Percentiles rank a stretch among this genome's conserved stretches.
Evolutionary conservation across 306 rosid species (phyloP).

Genomic region (Purshia tridentata): DNA sequence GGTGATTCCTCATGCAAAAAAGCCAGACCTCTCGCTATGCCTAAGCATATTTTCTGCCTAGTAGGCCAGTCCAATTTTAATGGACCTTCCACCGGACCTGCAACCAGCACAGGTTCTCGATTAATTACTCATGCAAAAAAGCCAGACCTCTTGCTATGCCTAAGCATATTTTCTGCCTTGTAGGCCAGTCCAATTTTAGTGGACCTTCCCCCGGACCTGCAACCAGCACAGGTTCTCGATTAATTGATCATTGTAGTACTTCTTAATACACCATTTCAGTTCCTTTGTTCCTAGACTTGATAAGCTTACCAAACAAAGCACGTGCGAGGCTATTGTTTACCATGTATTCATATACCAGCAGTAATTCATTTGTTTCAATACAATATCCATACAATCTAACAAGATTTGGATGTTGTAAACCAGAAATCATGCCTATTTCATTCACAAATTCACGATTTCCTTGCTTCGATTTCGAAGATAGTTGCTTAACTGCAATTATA

Average conservation of each 20-base stretch:
- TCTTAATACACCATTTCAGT: background rate
- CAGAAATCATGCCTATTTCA: slow-evolving; percentile 63
- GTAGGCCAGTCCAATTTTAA: slow-evolving; percentile 54
- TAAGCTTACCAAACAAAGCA: slow-evolving; percentile 56
- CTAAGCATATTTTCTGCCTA: slow-evolving; percentile 55
- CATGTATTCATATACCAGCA: slow-evolving; percentile 62
- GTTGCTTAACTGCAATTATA: slow-evolving; percentile 57
- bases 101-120: background rate
- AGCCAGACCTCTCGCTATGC: slow-evolving; percentile 58
- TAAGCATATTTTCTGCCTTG: slow-evolving; percentile 53
- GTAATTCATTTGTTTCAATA: slow-evolving; percentile 48
- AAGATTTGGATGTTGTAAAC: slow-evolving; percentile 62
- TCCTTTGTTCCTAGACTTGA: background rate
- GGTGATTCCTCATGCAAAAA: slow-evolving; percentile 57
- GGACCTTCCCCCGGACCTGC: slow-evolving; percentile 12
- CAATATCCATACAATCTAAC: slow-evolving; percentile 63
- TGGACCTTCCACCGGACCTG: slow-evolving; percentile 13
- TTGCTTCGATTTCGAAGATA: slow-evolving; percentile 54
- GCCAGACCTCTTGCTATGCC: slow-evolving; percentile 62
- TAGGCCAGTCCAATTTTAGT: slow-evolving; percentile 52
- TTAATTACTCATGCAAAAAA: slow-evolving; percentile 41
- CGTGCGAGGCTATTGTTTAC: slow-evolving; percentile 55
- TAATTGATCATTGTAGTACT: background rate
- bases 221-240: background rate
- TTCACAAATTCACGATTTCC: slow-evolving; percentile 63